A percentile compares a stretch with the other conserved stretches of the same genome.
These are phyloP conservation scores for Colletotrichum filicis DNA, from an alignment of 2,329 filamentous ascomycete species.

Conservation along the genomic window DNA sequence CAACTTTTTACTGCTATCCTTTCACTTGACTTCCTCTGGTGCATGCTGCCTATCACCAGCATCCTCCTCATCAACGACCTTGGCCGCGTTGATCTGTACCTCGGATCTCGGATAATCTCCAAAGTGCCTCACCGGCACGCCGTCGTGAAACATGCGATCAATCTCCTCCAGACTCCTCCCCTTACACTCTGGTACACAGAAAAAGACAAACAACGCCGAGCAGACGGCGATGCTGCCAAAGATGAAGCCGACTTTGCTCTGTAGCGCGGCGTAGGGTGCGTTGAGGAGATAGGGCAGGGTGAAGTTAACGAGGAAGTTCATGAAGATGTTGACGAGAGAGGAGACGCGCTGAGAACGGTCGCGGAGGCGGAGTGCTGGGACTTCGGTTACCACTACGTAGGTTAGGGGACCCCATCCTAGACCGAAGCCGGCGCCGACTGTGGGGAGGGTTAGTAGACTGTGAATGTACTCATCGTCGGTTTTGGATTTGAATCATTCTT, in stretches of 20 bases:
- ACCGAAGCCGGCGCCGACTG: constrained; percentile 42
- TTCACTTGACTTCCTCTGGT: background rate
- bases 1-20: background rate
- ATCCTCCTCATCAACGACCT: constrained; percentile 19
- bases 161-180: constrained; percentile 41
- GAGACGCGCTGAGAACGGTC: constrained; percentile 27
- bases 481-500: too few species aligned
- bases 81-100: background rate
- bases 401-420: constrained; percentile 48
- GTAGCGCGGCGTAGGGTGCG: constrained; percentile 33
- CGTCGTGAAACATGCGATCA: constrained; percentile 38
- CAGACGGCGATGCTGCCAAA: constrained; percentile 35
- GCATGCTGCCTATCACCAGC: background rate
- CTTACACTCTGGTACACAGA: constrained; percentile 39
- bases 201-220: constrained; percentile 36
- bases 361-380: constrained; percentile 39
- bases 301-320: constrained; percentile 38
- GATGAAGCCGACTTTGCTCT: constrained; percentile 36
- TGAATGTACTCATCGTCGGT: too few species aligned
- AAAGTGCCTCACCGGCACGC: constrained; percentile 36
- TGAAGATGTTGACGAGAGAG: constrained; percentile 35
- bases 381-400: constrained; percentile 49
- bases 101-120: constrained; percentile 25
- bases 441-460: too few species aligned
- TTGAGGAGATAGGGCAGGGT: constrained; percentile 36